Evolutionary conservation across 768 basidiomycete genomes (phyloP), one percentile per base, ranked within the genome.

Genomic region (Tulasnella sp.): DNA sequence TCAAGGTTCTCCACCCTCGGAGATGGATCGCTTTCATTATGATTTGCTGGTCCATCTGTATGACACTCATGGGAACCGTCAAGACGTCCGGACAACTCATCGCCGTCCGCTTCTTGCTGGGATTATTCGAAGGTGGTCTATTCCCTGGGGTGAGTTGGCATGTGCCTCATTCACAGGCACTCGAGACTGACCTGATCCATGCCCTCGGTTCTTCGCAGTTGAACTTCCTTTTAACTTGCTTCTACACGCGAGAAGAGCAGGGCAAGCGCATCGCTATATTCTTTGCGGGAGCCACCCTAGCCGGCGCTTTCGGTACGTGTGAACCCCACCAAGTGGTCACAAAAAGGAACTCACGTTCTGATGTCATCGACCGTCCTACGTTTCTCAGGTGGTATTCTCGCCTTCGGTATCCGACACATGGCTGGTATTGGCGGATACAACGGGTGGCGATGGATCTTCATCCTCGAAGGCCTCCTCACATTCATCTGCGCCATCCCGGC

Each of bases 401-500:
- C 68, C 11, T 70, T 64, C 56, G 70, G 65, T 7, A 64, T 70
- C 32, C 30, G 62, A 3, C 51, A 66, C 32, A 69, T 70, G 65
- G 56, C 65, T 41, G 67, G 68, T 27, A 21, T 13, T 13, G 51
- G 23, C 32, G n/a, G 26, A 27, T 34, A 9, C 3, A 52, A 13
- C 26, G 21, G n/a, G 3, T 48, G 11, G 29, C 43, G n/a, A 47
- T 13, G 13, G 29, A 48, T 48, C 49, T 62, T 66, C 62, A 65
- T 69, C 63, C 51, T 68, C 50, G 65, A 68, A 56, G 68, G 72
- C 5, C 64, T 69, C 29, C 64, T 75, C 42, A 79, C 72, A 13
- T 72, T 72, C 54, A 50, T 70, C 13, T 67, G 42, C 29, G 51
- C 43, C 26, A 17, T 68, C 7, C 65, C 64, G 13, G 62, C 62